Base-by-base conservation (phyloP, 495 filamentous ascomycete species). In the Daldinia grandis region DNA sequence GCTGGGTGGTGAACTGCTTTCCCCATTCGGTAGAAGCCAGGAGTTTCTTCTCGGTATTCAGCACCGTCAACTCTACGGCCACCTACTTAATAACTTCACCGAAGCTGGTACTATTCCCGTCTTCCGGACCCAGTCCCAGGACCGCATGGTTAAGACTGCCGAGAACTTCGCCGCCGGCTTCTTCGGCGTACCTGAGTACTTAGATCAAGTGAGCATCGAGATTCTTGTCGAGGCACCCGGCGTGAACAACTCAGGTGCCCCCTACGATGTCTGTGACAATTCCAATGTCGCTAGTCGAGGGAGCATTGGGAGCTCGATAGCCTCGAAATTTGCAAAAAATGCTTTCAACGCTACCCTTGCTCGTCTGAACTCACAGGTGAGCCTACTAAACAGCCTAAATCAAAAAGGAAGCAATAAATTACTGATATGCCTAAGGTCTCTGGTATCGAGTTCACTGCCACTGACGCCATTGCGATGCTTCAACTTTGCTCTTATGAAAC, bases 1-100 rank as follows among this genome's bases (percentile, higher is more conserved):
- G 33, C 77, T 85, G 15, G 86, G 86, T 31, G 80, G 76, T 6
- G 83, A 87, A 62, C 82, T 87, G 28, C 80, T 89, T 2, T 83
- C 84, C 1, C 84, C 85, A 4, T 77, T 77, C 44, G 75, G 75
- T 25, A 63, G 75, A 19, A 69, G 73, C 49, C 73, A 77, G 58
- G 70, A 77, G 24, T 81, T 80, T 61, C 72, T 76, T 5, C 81
- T 80, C 33, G 81, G 81, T 12, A 62, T 77, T 14, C 76, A 80
- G 24, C 78, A 84, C 59, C 78, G 82, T 7, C 76, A 79, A 33
- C 78, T 82, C 8, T 84, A 84, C 65, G 81, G 81, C 19, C 75
- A 83, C 42, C 73, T 83, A 3, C 74, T 80, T 28, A 80, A 79
- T 60, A 80, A 79, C 60, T 80, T 80, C 55, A 80, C 78, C 21